phyloP scores from a whole-genome alignment of 2,329 filamentous ascomycete genomes.

The Aquanectria penicillioides region DNA sequence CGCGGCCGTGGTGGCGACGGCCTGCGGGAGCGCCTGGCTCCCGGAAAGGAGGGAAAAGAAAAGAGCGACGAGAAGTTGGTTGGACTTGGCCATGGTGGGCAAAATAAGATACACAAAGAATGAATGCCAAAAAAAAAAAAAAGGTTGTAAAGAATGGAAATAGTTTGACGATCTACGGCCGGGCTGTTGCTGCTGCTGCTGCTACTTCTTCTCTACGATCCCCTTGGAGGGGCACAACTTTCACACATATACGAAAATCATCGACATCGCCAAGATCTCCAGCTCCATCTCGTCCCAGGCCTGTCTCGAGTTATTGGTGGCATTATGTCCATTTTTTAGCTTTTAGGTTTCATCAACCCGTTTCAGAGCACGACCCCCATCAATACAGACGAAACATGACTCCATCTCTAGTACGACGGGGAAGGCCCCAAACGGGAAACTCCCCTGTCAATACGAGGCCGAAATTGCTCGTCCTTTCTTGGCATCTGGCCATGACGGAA shows the following conservation, averaged over 20 bases:
- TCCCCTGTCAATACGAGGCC: neutral
- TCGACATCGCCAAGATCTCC: no score
- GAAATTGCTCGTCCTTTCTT: no score
- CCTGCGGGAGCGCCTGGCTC: constrained; percentile 31
- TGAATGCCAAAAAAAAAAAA: neutral
- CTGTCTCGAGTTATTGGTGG: constrained; percentile 24
- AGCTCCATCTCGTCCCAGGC: no score
- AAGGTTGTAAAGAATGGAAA: neutral
- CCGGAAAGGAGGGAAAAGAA: constrained; percentile 26
- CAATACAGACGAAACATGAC: constrained; percentile 17
- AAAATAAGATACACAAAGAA: no score
- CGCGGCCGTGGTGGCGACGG: constrained; percentile 2
- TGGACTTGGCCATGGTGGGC: constrained; percentile 31
- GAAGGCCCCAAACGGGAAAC: neutral
- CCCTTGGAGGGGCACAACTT: no score
- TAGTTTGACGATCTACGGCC: neutral
- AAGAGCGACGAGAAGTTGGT: constrained; percentile 18
- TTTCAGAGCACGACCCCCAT: constrained; percentile 5
- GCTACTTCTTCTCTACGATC: no score
- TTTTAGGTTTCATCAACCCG: neutral
- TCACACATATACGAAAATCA: no score
- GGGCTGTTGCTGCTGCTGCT: no score
- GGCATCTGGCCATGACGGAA: neutral
- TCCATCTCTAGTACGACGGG: constrained; percentile 3
- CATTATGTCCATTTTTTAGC: neutral